These are phyloP conservation scores for Torulaspora microellipsoides DNA, from an alignment of 805 yeast genomes.

Conservation along the genomic window DNA sequence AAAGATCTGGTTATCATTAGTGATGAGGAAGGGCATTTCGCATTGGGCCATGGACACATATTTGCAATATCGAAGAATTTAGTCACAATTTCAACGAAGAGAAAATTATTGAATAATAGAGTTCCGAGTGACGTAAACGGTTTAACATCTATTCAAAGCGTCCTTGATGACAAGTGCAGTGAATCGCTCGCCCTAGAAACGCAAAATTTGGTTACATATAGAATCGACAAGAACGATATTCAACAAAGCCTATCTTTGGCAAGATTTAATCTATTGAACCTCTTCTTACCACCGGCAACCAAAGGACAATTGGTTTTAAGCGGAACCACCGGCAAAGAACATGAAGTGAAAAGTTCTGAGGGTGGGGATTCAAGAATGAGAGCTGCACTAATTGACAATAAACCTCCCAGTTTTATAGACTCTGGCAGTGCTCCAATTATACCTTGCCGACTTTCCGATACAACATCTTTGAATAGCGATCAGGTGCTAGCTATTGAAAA, in stretches of 20 bases:
- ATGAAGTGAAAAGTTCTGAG: conserved; percentile 23
- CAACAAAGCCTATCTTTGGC: conserved; percentile 72
- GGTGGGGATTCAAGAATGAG: conserved; percentile 37
- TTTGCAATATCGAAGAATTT: conserved; percentile 39
- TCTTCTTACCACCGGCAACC: conserved; percentile 44
- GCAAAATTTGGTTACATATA: conserved; percentile 38
- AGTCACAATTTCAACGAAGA: conserved; percentile 48
- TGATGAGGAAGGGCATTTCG: conserved; percentile 75
- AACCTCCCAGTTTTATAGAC: conserved; percentile 27
- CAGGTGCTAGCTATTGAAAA: conserved; percentile 66
- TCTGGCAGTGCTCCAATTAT: conserved; percentile 17
- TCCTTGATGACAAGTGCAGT: conserved; percentile 7
- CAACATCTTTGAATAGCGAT: conserved; percentile 53
- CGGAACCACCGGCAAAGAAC: conserved; percentile 12
- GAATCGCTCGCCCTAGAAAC: conserved; percentile 30
- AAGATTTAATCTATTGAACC: conserved; percentile 65
- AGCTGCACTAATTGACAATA: conserved; percentile 33
- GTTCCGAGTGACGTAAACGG: conserved; percentile 11
- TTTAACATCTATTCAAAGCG: conserved; percentile 13
- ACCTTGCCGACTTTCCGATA: conserved; percentile 14
- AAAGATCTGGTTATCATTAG: conserved; percentile 70
- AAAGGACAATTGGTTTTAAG: conserved; percentile 32
- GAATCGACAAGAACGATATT: conserved; percentile 79
- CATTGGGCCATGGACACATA: conserved; percentile 61
- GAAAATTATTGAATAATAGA: conserved; percentile 44